Percentiles rank a stretch among this genome's conserved stretches.
Conservation (phyloP, 768 basidiomycete genomes). For the Rickenella mellea region DNA sequence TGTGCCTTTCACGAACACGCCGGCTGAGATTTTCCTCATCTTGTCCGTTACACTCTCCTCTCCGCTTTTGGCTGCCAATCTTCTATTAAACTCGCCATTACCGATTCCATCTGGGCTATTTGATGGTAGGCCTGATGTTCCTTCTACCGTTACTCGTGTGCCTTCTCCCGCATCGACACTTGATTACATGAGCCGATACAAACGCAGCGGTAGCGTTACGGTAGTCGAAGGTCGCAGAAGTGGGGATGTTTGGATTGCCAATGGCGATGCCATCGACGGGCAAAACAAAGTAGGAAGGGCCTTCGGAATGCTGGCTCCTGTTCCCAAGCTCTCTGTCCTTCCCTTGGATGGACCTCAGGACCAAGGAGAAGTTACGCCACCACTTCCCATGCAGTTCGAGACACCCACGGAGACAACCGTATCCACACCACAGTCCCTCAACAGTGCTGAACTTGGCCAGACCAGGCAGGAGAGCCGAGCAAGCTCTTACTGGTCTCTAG, state of each 20-base stretch:
- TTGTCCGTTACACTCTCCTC: constrained; percentile 62
- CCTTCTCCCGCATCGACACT: constrained; percentile 35
- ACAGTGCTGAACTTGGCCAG: constrained; percentile 45
- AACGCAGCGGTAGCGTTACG: constrained; percentile 51
- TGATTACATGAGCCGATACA: constrained; percentile 31
- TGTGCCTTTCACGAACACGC: constrained; percentile 25
- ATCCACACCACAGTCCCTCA: constrained; percentile 45
- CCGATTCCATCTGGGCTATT: constrained; percentile 63
- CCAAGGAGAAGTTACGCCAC: constrained; percentile 39
- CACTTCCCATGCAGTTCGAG: constrained; percentile 50
- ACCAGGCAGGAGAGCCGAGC: constrained; percentile 22
- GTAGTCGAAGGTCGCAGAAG: constrained; percentile 64
- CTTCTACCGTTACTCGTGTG: constrained; percentile 31
- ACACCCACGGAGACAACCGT: constrained; percentile 37
- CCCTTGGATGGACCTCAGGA: constrained; percentile 38
- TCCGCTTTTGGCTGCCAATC: constrained; percentile 53
- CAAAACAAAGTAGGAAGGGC: constrained; percentile 53
- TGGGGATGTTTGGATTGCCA: constrained; percentile 66
- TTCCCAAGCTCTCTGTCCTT: constrained; percentile 60
- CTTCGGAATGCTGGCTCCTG: constrained; percentile 50
- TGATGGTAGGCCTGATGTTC: constrained; percentile 35
- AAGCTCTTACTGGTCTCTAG: constrained; percentile 43
- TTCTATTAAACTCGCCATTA: constrained; percentile 50
- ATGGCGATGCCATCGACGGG: constrained; percentile 64
- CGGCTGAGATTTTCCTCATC: constrained; percentile 40